Conservation (phyloP, 768 basidiomycete species). For the Termitomyces sp. region DNA sequence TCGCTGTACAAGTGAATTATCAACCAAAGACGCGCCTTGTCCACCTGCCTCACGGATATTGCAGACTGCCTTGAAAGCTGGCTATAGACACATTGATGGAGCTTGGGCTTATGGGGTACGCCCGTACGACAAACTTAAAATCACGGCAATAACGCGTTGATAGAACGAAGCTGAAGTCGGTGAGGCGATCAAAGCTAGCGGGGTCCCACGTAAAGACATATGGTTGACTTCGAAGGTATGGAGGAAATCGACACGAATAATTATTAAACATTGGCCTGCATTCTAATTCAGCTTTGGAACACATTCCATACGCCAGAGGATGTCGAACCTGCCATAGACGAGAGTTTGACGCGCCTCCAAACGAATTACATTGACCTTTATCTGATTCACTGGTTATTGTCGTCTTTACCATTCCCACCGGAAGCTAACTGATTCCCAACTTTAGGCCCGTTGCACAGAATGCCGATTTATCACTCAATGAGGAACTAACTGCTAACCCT, state of each 20-base stretch:
- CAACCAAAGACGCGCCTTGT: background rate
- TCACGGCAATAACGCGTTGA: constrained; percentile 18
- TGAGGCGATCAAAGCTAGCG: constrained; percentile 52
- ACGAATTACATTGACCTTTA: constrained; percentile 46
- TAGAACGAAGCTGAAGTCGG: constrained; percentile 71
- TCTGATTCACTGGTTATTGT: constrained; percentile 68
- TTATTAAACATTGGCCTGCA: background rate
- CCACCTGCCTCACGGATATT: background rate
- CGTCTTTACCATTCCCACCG: background rate
- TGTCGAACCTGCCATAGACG: constrained; percentile 63
- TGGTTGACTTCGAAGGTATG: constrained; percentile 68
- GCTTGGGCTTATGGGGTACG: constrained; percentile 67
- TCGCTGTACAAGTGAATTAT: constrained; percentile 53
- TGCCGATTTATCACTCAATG: constrained; percentile 38
- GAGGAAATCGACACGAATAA: no score
- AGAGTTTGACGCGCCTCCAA: constrained; percentile 22
- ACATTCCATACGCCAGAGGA: constrained; percentile 71
- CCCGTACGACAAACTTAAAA: background rate
- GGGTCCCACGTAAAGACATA: constrained; percentile 56
- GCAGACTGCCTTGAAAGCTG: constrained; percentile 57
- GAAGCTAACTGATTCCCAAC: background rate
- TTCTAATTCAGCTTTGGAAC: constrained; percentile 65
- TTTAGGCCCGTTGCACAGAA: constrained; percentile 66
- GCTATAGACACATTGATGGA: constrained; percentile 72
- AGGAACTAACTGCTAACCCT: constrained; percentile 61